These are phyloP conservation scores for Sphagnum tenellum DNA, from an alignment of 225 moss, liverwort and hornwort genomes.

Conservation along the genomic window DNA sequence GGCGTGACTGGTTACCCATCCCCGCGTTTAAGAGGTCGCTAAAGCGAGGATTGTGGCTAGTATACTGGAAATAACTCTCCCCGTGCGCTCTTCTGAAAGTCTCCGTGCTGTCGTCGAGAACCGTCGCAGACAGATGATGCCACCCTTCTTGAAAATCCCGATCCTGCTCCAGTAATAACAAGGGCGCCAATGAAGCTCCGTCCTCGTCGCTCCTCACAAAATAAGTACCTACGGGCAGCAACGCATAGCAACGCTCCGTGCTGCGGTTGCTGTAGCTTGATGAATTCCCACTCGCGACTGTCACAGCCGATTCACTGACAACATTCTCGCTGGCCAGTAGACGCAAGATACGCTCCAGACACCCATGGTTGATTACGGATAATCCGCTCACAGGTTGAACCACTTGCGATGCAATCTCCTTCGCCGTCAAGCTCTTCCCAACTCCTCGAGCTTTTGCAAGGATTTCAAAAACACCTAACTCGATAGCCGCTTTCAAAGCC, in stretches of 20 bases:
- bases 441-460: conserved; percentile 10
- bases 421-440: no score
- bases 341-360: no score
- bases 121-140: conserved; percentile 20
- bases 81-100: conserved; percentile 25
- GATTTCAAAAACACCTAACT: conserved; percentile 22
- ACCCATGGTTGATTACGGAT: conserved; percentile 13
- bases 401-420: conserved; percentile 15
- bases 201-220: conserved; percentile 9
- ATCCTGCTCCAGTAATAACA: not conserved
- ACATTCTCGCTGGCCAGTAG: no score
- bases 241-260: conserved; percentile 15
- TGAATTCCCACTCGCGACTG: not conserved
- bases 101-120: conserved; percentile 12
- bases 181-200: conserved; percentile 7
- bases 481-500: conserved; percentile 12
- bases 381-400: conserved; percentile 14
- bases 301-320: conserved; percentile 1
- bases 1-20: conserved; percentile 15
- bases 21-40: conserved; percentile 15
- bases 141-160: conserved; percentile 6
- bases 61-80: conserved; percentile 19
- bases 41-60: conserved; percentile 4
- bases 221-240: conserved; percentile 21
- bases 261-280: no score